Evolutionary conservation across 345 rosid genomes (phyloP).

Genomic region (Hirschfeldia incana): DNA sequence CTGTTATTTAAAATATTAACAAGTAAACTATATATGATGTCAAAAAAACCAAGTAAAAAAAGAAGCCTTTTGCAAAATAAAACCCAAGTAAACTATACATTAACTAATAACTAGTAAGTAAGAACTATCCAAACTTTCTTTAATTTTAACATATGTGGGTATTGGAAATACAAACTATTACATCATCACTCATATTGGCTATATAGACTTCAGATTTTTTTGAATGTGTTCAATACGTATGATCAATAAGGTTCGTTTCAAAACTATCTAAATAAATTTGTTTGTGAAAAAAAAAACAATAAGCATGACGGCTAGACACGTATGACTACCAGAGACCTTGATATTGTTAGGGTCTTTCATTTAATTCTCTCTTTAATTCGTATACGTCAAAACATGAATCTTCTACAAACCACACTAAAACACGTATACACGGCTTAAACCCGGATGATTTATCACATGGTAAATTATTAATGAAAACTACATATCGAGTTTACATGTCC

Average conservation of each 20-base stretch:
- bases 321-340: background rate
- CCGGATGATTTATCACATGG: background rate
- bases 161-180: background rate
- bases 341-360: background rate
- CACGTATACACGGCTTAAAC: background rate
- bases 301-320: background rate
- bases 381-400: background rate
- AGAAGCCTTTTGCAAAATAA: too few relatives aligned
- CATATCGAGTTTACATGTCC: constrained; percentile 5
- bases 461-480: background rate
- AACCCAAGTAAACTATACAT: background rate
- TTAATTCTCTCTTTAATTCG: background rate
- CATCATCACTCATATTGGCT: background rate
- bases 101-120: background rate
- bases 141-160: background rate
- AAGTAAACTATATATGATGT: background rate
- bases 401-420: background rate
- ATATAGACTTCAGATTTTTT: background rate
- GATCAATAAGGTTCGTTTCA: background rate
- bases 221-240: background rate
- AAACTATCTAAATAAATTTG: background rate
- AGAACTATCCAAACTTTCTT: background rate
- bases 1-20: background rate
- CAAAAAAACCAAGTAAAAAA: too few relatives aligned
- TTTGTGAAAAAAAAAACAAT: background rate